Base-by-base conservation (phyloP, 139 green algal species). In the Choricystis sp. region DNA sequence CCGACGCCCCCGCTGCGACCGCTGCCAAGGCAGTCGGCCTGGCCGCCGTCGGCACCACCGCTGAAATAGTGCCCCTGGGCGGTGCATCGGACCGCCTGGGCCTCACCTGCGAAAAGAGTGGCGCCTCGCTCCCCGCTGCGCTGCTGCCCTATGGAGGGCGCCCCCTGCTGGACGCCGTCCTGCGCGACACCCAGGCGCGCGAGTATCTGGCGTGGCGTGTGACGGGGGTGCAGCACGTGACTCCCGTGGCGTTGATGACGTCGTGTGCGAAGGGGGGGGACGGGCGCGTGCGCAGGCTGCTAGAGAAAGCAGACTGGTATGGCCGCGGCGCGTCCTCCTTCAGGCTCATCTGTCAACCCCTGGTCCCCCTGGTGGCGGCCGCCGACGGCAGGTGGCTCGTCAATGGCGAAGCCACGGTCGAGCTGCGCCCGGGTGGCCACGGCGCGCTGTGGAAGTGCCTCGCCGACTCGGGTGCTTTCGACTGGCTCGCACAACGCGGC, bases 391-490 rank as follows among this genome's bases (percentile, higher is more conserved):
- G 75, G 62, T 96, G 90, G 89, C 66, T 92, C 66, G 66, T 95
- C 52, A 66, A 62, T 2, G 69, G 65, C n/a, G 61, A 71, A 3
- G 63, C 94, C 31, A 40, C 68, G 27, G 57, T 64, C 31, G 9
- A 27, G 2, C 79, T 95, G 68, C 97, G 97, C 76, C 93, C 93
- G 4, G 92, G 93, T 25, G 93, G 93, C 14, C 93, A 99, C 70
- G 93, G 93, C 19, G 93, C 87, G 31, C 94, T 99, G 64, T 99
- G 93, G 93, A 99, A 99, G 81, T 83, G 98, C 20, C 94, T 97
- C 86, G 72, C 78, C 22, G 93, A 99, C 72, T 67, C 89, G 62
- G 91, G 87, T 22, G 75, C 92, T 56, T 96, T 94, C 52, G 73
- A 79, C 60, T 96, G 87, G 87, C 72, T 96, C 29, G 69, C 28